phyloP scores from a whole-genome alignment of 108 stramenopile species.

The Cyclotella baltica region DNA sequence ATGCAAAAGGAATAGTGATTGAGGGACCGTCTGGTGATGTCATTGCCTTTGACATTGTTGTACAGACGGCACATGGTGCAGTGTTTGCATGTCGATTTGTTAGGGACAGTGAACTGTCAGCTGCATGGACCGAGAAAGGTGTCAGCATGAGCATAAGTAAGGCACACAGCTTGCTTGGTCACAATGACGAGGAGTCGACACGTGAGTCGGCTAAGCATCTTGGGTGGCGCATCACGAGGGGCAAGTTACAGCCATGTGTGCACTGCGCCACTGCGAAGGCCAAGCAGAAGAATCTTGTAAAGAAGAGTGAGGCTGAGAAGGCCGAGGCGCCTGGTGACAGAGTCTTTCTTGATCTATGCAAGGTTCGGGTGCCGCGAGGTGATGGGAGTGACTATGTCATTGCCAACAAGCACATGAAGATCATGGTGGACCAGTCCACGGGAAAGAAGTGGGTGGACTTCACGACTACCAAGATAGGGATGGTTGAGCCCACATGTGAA shows the following conservation, averaged over 20 bases:
- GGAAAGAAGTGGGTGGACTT: not conserved
- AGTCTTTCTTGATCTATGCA: not conserved
- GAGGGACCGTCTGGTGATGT: too few relatives aligned
- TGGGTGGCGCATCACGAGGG: not conserved
- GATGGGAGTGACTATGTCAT: not conserved
- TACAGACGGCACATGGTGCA: not conserved
- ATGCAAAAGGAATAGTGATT: too few relatives aligned
- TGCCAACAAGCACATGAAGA: not conserved
- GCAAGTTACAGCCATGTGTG: not conserved
- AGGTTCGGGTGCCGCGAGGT: not conserved
- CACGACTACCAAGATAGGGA: not conserved
- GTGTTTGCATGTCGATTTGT: not conserved
- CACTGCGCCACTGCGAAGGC: constrained; percentile 3
- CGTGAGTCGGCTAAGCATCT: not conserved
- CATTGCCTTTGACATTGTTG: not conserved
- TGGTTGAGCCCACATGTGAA: not conserved
- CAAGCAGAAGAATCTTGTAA: not conserved
- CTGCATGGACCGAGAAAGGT: not conserved
- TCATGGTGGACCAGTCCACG: not conserved
- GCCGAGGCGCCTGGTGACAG: not conserved
- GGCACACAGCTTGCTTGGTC: not conserved
- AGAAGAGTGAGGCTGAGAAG: not conserved
- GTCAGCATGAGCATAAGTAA: not conserved
- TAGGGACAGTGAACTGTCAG: not conserved
- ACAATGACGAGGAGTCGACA: not conserved